Evolutionary conservation across 176 grass and related monocot genomes (phyloP), one percentile per base, ranked within the genome.

Genomic region (Hsuehochloa calcarea): DNA sequence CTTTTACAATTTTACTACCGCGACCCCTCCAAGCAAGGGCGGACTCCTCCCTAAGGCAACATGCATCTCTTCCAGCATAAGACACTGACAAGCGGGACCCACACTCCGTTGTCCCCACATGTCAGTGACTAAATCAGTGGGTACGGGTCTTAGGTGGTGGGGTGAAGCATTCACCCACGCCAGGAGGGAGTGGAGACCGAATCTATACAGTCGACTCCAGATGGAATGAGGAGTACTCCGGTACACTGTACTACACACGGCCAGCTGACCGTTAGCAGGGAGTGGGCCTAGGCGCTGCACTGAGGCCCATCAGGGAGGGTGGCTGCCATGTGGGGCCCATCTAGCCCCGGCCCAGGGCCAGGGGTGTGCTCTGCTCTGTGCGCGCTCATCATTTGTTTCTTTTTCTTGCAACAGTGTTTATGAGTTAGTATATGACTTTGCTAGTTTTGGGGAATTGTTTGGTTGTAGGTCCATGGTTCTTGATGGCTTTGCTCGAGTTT

Each of bases 81-180:
- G 0, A 5, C 0, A 1, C 51, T 9, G 75, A 79, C 54, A 2
- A 0, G 6, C 0, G 1, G 84, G 75, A 0, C 15, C 41, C 4
- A 8, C 0, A 0, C 1, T 0, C 0, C 0, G 0, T 0, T 0
- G 25, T 2, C 25, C 64, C 50, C 26, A 61, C 26, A 16, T 10
- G 64, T 70, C 83, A 38, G 65, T 0, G 19, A 0, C 0, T 0
- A 0, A 13, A 34, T 3, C 3, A 1, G 7, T 0, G 0, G 7
- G 4, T 7, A 1, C 38, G 1, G 15, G 1, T 0, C 5, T 4
- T 31, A 20, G 10, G 10, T 19, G 23, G n/a, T 11, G 12, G 38
- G 39, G 39, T 38, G 2, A 2, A 41, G 40, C 43, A n/a, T n/a
- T n/a, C n/a, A n/a, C n/a, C n/a, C 27, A 14, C n/a, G 0, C 38